A percentile compares a stretch with the other conserved stretches of the same genome.
Evolutionary conservation across 805 yeast genomes (phyloP).

Genomic region (Metschnikowia rubicola): DNA sequence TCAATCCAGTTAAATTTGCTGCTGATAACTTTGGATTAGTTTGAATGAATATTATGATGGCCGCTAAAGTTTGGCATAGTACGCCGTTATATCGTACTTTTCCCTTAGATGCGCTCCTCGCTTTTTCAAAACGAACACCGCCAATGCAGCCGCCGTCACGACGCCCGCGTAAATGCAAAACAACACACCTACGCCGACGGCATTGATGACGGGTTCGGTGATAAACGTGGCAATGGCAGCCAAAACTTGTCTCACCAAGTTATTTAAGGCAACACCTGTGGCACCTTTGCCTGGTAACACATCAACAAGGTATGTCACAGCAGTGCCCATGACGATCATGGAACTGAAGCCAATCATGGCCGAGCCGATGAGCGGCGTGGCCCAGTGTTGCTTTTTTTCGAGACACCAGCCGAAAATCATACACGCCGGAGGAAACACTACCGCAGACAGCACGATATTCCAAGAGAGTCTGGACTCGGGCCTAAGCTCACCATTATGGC

Average conservation of each 20-base stretch:
- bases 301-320: conserved; percentile 78
- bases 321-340: conserved; percentile 79
- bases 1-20: too few species aligned
- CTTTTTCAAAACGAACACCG: conserved; percentile 46
- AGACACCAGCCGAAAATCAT: conserved; percentile 83
- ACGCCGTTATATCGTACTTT: conserved; percentile 51
- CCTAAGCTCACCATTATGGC: conserved; percentile 59
- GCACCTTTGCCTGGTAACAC: conserved; percentile 85
- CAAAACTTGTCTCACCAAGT: conserved; percentile 64
- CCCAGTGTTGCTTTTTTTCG: conserved; percentile 65
- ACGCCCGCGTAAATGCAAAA: conserved; percentile 65
- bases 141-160: conserved; percentile 40
- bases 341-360: conserved; percentile 78
- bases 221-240: conserved; percentile 77
- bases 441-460: conserved; percentile 65
- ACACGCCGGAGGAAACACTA: conserved; percentile 59
- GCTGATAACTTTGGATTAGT: too few species aligned
- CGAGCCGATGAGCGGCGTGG: conserved; percentile 75
- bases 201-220: conserved; percentile 65
- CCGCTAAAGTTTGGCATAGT: conserved; percentile 48
- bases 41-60: too few species aligned
- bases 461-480: conserved; percentile 81
- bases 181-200: conserved; percentile 69
- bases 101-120: conserved; percentile 63
- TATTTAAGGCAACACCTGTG: conserved; percentile 82